Conservation (phyloP, 2,329 filamentous ascomycete genomes). For the Venturia oleaginea region DNA sequence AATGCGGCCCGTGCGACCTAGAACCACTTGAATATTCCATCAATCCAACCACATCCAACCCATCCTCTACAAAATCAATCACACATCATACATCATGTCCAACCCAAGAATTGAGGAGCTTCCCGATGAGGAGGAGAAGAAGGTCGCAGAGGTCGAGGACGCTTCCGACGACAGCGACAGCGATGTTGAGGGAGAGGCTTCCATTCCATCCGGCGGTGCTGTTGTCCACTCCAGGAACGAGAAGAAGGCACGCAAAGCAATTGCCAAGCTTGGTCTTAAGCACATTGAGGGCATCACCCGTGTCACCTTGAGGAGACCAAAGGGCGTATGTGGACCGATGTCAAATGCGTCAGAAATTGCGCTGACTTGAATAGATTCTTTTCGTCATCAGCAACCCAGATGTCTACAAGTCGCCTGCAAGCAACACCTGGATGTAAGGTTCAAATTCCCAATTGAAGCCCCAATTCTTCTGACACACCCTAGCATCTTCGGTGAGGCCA, state of each 20-base stretch:
- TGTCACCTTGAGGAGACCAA: slow-evolving; percentile 94
- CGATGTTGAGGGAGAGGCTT: slow-evolving; percentile 60
- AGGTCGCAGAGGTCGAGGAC: slow-evolving; percentile 67
- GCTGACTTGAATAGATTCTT: slow-evolving; percentile 59
- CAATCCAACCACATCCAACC: background rate
- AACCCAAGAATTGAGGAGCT: slow-evolving; percentile 98
- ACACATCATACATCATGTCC: slow-evolving; percentile 61
- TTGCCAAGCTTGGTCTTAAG: slow-evolving; percentile 95
- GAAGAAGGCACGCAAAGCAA: slow-evolving; percentile 99
- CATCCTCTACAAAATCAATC: background rate
- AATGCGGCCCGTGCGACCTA: background rate
- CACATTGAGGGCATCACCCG: slow-evolving; percentile 95
- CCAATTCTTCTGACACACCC: slow-evolving; percentile 20
- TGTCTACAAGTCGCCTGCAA: slow-evolving; percentile 98
- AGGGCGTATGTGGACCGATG: slow-evolving; percentile 71
- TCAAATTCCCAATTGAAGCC: background rate
- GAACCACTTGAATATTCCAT: background rate
- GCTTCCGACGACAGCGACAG: slow-evolving; percentile 64
- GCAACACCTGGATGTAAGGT: slow-evolving; percentile 98
- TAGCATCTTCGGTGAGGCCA: slow-evolving; percentile 98
- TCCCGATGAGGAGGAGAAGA: slow-evolving; percentile 73
- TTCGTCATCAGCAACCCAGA: slow-evolving; percentile 99
- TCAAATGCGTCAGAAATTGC: slow-evolving; percentile 11
- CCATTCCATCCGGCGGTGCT: slow-evolving; percentile 73
- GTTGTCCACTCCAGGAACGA: slow-evolving; percentile 98